Evolutionary conservation across 129 eudicot genomes (phyloP).

Genomic region (Scalesia atractyloides): DNA sequence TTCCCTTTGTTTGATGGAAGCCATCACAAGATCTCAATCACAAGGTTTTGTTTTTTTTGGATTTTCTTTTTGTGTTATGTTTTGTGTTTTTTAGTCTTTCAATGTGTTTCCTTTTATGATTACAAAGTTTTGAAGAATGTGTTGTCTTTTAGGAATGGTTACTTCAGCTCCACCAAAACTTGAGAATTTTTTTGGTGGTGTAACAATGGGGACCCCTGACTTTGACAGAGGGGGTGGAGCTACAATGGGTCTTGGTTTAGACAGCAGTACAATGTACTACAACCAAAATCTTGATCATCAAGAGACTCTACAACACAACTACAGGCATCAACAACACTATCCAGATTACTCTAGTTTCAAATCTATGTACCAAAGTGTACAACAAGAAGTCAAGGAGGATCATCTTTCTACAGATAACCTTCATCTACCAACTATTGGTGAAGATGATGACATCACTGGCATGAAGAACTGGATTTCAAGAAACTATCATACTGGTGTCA

Average conservation of each 20-base stretch:
- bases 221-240: constrained; percentile 44
- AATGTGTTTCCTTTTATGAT: constrained; percentile 23
- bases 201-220: constrained; percentile 78
- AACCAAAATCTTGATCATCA: constrained; percentile 42
- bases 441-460: constrained; percentile 44
- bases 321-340: constrained; percentile 47
- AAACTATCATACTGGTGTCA: constrained; percentile 41
- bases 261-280: constrained; percentile 48
- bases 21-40: constrained; percentile 63
- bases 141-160: constrained; percentile 51
- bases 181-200: constrained; percentile 89
- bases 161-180: constrained; percentile 73
- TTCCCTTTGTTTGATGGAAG: constrained; percentile 77
- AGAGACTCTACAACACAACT: constrained; percentile 38
- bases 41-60: constrained; percentile 47
- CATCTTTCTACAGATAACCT: constrained; percentile 28
- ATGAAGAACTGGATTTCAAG: constrained; percentile 67
- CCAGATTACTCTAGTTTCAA: constrained; percentile 47
- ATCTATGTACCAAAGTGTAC: constrained; percentile 46
- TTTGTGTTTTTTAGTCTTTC: neutral
- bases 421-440: constrained; percentile 43
- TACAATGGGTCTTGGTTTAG: constrained; percentile 26
- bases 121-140: constrained; percentile 12
- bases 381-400: constrained; percentile 30
- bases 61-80: neutral